These are phyloP conservation scores for Penicillium corylophilum DNA, from an alignment of 2,329 filamentous ascomycete genomes.

Conservation along the genomic window DNA sequence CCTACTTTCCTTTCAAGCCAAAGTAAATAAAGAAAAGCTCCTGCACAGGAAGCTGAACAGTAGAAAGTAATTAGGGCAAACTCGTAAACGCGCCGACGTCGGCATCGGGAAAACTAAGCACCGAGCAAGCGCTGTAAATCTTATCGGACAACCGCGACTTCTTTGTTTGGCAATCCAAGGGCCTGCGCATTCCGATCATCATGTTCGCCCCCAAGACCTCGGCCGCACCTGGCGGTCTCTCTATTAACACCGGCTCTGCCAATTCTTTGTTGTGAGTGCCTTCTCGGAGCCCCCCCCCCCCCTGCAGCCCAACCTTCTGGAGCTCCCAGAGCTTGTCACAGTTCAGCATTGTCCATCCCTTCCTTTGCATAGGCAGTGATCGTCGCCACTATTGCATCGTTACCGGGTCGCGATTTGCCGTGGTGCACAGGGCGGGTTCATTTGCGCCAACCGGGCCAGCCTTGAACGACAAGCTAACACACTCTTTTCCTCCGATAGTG, in stretches of 20 bases:
- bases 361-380: background rate
- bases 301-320: background rate
- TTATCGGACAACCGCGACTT: slow-evolving; percentile 15
- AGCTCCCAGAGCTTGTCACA: background rate
- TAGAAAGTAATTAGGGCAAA: background rate
- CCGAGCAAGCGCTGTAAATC: slow-evolving; percentile 19
- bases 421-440: background rate
- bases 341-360: background rate
- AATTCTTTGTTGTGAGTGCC: slow-evolving; percentile 50
- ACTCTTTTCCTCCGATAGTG: slow-evolving; percentile 19
- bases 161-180: slow-evolving; percentile 8
- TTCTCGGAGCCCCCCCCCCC: background rate
- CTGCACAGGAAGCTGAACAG: too few species aligned
- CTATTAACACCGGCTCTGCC: slow-evolving; percentile 53
- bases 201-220: slow-evolving; percentile 42
- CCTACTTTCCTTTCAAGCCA: background rate
- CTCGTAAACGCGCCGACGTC: background rate
- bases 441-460: background rate
- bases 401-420: background rate
- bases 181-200: slow-evolving; percentile 10
- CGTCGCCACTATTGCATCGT: background rate
- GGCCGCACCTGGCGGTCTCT: slow-evolving; percentile 41
- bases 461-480: slow-evolving; percentile 15
- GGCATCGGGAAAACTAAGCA: slow-evolving; percentile 15
- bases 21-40: background rate